Evolutionary conservation across 2,329 filamentous ascomycete species (phyloP), one percentile per base, ranked within the genome.

Genomic region (Cucurbitaria berberidis): DNA sequence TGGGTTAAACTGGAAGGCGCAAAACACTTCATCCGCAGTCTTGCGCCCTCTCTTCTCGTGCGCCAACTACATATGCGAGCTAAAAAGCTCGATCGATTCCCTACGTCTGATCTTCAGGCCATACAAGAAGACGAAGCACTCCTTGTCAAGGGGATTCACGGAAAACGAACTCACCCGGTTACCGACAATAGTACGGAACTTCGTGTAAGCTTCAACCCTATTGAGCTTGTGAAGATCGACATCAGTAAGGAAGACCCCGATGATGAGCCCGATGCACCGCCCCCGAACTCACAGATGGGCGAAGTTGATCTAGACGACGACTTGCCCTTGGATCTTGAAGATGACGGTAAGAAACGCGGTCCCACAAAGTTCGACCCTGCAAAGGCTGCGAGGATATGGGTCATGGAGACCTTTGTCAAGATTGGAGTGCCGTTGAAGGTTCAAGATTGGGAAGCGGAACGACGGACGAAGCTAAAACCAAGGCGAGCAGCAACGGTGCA

Each of bases 1-100:
- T 99, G 95, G 95, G 85, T 83, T 4, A 89, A 87, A 63, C 84
- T 87, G 24, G 82, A 83, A 45, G 93, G 93, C 0, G 92, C 93
- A 15, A 84, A 89, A 67, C 96, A 96, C 68, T 90, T 96, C 55
- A 87, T 96, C 24, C 85, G 88, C 13, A 88, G 90, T 24, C 78
- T 98, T 10, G 89, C 91, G 0, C 90, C 91, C 10, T 86, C 88
- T 7, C 76, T 98, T 1, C 78, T 98, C 2, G 80, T 86, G 13
- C 84, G 83, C 55, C 86, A 83, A 55, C 79, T 82, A 29, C 73
- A 78, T 13, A 54, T 80, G 55, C 67, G 74, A 39, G 75, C 69
- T 2, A 57, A 64, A 43, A 51, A 60, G 4, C 42, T 45, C 1
- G 55, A 63, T 5, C 58, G 56, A 27, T 53, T 67, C 16, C 58